These are phyloP conservation scores for Aspergillus viridinutans DNA, from an alignment of 2,329 filamentous ascomycete genomes.

Conservation along the genomic window DNA sequence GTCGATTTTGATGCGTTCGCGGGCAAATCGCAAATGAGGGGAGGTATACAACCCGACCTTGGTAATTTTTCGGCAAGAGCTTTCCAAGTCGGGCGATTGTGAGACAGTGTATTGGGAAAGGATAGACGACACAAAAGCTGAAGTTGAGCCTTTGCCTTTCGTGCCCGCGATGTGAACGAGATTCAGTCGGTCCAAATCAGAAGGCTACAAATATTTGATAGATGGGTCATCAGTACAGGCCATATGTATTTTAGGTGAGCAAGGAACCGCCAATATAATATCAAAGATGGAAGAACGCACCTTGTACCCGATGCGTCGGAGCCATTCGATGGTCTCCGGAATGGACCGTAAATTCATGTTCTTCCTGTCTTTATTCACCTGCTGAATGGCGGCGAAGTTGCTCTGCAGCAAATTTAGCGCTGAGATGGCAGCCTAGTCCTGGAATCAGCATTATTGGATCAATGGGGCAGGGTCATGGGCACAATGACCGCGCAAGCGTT, in stretches of 20 bases:
- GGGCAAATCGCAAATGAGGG: slow-evolving; percentile 76
- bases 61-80: slow-evolving; percentile 33
- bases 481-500: not conserved
- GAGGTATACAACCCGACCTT: slow-evolving; percentile 79
- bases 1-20: slow-evolving; percentile 80
- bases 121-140: slow-evolving; percentile 76
- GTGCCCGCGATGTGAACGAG: slow-evolving; percentile 85
- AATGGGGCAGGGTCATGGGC: slow-evolving; percentile 1
- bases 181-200: slow-evolving; percentile 57
- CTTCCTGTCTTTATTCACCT: slow-evolving; percentile 68
- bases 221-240: slow-evolving; percentile 1
- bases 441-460: not conserved
- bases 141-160: slow-evolving; percentile 89
- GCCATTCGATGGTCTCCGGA: slow-evolving; percentile 78
- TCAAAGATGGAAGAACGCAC: slow-evolving; percentile 41
- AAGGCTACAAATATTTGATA: slow-evolving; percentile 45
- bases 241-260: not conserved
- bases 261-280: not conserved
- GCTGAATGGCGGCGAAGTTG: slow-evolving; percentile 73
- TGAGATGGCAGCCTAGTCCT: slow-evolving; percentile 60
- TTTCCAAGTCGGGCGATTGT: slow-evolving; percentile 23
- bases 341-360: slow-evolving; percentile 71
- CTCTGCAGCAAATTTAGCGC: slow-evolving; percentile 74
- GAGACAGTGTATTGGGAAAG: slow-evolving; percentile 58
- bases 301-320: slow-evolving; percentile 69